Evolutionary conservation across 2,329 filamentous ascomycete genomes (phyloP), one percentile per base, ranked within the genome.

Genomic region (Diplodia mutila): DNA sequence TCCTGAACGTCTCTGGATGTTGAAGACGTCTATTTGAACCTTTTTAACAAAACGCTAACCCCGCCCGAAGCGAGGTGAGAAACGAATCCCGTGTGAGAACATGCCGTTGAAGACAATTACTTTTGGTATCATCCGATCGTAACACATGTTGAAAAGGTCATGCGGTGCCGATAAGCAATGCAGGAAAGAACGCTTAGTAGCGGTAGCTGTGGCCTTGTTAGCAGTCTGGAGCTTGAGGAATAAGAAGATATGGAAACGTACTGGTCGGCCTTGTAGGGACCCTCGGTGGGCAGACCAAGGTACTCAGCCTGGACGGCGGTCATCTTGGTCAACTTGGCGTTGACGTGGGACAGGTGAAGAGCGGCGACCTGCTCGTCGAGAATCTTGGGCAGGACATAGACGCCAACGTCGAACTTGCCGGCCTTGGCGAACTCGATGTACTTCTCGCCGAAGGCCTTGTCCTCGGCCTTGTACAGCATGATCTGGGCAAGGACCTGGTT

Each of bases 401-500:
- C 95, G 77, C 94, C 92, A 74, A 96, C 85, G 68, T 91, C 88
- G 79, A 97, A 92, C 88, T 95, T 93, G 83, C 91, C 92, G 72
- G 88, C 89, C 87, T 94, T 92, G 85, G 91, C 93, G 81, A 97
- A 99, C 85, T 97, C 95, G 76, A 94, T 85, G 85, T 97, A 97
- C 89, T 97, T 97, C 85, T 92, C 85, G 83, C 90, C 89, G 82
- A 97, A 99, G 68, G 85, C 90, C 80, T 87, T 88, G 80, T 98
- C 94, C 77, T 90, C 87, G 77, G 89, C 90, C 91, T 98, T 98
- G 91, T 84, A 99, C 78, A 99, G 86, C 86, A 97, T 91, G 85
- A 99, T 98, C 87, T 99, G 95, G 74, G 95, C 95, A 81, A 99
- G 92, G 77, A 98, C 95, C 89, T 99, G 95, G 91, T 99, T 99